A percentile compares a stretch with the other conserved stretches of the same genome.
These are phyloP conservation scores for Aspergillus niger DNA, from an alignment of 2,329 filamentous ascomycete species.

Conservation along the genomic window DNA sequence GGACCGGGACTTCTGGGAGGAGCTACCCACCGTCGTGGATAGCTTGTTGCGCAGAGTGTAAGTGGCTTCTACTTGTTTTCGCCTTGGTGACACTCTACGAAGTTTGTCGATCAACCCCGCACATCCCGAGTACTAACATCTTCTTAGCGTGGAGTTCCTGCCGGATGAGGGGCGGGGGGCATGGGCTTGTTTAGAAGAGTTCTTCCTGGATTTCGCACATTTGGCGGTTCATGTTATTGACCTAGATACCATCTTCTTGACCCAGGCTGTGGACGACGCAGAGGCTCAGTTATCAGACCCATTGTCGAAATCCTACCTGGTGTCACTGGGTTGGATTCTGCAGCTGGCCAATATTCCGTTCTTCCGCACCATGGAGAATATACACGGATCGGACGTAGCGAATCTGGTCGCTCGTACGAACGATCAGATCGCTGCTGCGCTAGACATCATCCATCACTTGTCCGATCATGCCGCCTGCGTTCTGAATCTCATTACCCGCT, in stretches of 20 bases:
- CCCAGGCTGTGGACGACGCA: conserved; percentile 29
- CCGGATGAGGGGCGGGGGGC: conserved; percentile 33
- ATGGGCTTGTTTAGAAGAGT: conserved; percentile 42
- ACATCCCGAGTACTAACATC: conserved; percentile 4
- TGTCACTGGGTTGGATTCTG: conserved; percentile 38
- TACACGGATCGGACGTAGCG: conserved; percentile 30
- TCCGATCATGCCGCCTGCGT: conserved; percentile 34
- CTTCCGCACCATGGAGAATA: conserved; percentile 35
- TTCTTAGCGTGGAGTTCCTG: conserved; percentile 33
- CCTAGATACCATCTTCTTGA: conserved; percentile 42
- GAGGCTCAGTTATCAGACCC: conserved; percentile 32
- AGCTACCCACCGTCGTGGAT: conserved; percentile 45
- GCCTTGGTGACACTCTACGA: too few species aligned
- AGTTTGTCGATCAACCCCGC: neutral
- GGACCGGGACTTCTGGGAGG: conserved; percentile 49
- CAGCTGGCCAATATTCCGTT: conserved; percentile 40
- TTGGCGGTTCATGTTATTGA: conserved; percentile 45
- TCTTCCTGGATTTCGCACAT: conserved; percentile 43
- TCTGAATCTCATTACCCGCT: conserved; percentile 32
- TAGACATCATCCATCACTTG: conserved; percentile 30
- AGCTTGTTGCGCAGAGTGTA: conserved; percentile 44
- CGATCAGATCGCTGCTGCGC: conserved; percentile 29
- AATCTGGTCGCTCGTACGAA: conserved; percentile 34
- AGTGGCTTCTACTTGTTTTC: conserved; percentile 10
- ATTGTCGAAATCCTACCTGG: conserved; percentile 38